These are phyloP conservation scores for Metarhizium humberi DNA, from an alignment of 2,329 filamentous ascomycete genomes.

Conservation along the genomic window DNA sequence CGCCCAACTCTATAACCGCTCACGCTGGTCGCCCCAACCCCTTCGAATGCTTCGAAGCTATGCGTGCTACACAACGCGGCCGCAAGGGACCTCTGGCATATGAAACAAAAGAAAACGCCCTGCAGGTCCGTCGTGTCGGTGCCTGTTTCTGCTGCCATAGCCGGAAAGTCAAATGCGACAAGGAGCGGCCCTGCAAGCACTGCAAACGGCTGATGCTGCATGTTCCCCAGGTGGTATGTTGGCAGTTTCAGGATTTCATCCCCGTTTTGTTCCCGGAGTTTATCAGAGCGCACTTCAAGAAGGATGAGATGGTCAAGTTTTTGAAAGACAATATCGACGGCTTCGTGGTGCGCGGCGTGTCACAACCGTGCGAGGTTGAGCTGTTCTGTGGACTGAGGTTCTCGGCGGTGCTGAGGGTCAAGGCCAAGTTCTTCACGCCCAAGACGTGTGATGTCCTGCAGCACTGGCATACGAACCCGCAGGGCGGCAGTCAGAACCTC, in stretches of 20 bases:
- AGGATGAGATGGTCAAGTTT: conserved; percentile 39
- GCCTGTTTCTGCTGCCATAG: conserved; percentile 52
- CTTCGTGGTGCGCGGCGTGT: conserved; percentile 31
- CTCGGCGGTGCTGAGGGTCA: conserved; percentile 33
- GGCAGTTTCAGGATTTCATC: conserved; percentile 49
- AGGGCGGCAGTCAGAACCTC: conserved; percentile 28
- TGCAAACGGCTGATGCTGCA: conserved; percentile 42
- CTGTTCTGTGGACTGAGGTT: conserved; percentile 39
- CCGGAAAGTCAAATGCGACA: conserved; percentile 50
- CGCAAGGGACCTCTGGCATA: conserved; percentile 46
- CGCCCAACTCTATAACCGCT: conserved; percentile 43
- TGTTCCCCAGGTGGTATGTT: conserved; percentile 46
- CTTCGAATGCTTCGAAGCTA: conserved; percentile 45
- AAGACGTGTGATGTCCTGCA: conserved; percentile 36
- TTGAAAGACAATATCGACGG: conserved; percentile 37
- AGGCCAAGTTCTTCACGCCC: conserved; percentile 43
- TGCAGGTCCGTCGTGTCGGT: conserved; percentile 43
- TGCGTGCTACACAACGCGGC: conserved; percentile 43
- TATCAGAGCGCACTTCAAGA: conserved; percentile 40
- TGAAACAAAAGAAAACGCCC: conserved; percentile 44
- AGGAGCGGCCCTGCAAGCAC: conserved; percentile 45
- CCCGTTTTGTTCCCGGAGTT: conserved; percentile 42
- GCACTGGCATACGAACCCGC: conserved; percentile 39
- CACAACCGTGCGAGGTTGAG: conserved; percentile 33
- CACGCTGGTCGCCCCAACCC: conserved; percentile 39